Evolutionary conservation across 768 basidiomycete species (phyloP).

Genomic region (Polyporus arcularius): DNA sequence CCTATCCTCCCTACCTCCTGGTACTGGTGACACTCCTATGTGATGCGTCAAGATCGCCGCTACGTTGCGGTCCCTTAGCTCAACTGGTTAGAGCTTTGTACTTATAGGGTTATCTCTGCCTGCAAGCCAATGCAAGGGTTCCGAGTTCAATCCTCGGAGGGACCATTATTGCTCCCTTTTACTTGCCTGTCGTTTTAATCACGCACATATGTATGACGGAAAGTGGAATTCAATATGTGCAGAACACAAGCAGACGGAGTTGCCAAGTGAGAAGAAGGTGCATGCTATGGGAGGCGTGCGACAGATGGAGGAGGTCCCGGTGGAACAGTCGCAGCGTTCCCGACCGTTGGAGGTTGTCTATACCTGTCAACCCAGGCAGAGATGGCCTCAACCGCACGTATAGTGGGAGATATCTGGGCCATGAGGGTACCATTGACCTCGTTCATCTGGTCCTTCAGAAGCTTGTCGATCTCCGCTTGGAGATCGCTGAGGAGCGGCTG

Average conservation of each 20-base stretch:
- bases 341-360: neutral
- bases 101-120: constrained; percentile 52
- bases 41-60: constrained; percentile 11
- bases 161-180: constrained; percentile 35
- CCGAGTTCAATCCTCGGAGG: constrained; percentile 66
- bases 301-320: neutral
- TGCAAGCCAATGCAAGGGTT: constrained; percentile 51
- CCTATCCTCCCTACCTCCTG: too few species aligned
- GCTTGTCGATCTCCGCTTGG: constrained; percentile 16
- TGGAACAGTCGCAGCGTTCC: neutral
- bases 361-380: constrained; percentile 20
- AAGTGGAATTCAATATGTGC: too few species aligned
- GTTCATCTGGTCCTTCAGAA: constrained; percentile 20
- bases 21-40: too few species aligned
- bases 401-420: constrained; percentile 17
- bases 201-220: too few species aligned
- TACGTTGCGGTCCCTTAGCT: constrained; percentile 50
- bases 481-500: constrained; percentile 18
- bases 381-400: constrained; percentile 23
- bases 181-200: too few species aligned
- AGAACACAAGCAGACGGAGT: too few species aligned
- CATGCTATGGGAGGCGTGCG: neutral
- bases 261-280: neutral
- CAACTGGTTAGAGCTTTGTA: constrained; percentile 64
- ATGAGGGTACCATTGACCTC: constrained; percentile 19